Evolutionary conservation across 805 yeast genomes (phyloP).

Genomic region (Ogataea paradorogensis): DNA sequence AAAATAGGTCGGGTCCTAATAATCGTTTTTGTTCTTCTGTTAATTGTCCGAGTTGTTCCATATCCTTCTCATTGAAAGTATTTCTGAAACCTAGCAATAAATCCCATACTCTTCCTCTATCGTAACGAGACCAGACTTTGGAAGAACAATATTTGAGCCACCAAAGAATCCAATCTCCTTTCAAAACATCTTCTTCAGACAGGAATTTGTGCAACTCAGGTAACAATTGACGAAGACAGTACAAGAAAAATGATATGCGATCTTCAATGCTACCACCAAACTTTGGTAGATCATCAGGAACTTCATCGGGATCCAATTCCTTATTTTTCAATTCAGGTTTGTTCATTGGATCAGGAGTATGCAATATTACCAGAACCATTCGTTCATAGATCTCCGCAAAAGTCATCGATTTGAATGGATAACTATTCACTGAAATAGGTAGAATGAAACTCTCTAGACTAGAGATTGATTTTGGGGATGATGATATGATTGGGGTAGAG

Average conservation of each 20-base stretch:
- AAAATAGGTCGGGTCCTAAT: conserved; percentile 61
- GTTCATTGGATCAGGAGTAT: conserved; percentile 55
- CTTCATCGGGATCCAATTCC: conserved; percentile 7
- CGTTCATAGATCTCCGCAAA: conserved; percentile 75
- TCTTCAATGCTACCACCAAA: conserved; percentile 63
- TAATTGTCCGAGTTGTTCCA: conserved; percentile 21
- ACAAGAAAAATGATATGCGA: conserved; percentile 63
- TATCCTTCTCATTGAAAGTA: conserved; percentile 23
- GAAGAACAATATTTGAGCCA: conserved; percentile 93
- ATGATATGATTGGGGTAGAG: conserved; percentile 23
- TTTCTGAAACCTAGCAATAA: conserved; percentile 74
- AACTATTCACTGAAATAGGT: conserved; percentile 13
- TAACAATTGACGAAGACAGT: conserved; percentile 55
- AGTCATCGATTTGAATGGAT: conserved; percentile 40
- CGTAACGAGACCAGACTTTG: conserved; percentile 75
- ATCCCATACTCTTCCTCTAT: conserved; percentile 91
- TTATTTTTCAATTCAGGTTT: conserved; percentile 20
- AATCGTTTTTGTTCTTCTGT: conserved; percentile 23
- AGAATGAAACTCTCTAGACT: conserved; percentile 24
- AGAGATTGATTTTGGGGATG: conserved; percentile 27
- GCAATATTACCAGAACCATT: conserved; percentile 68
- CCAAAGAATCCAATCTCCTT: conserved; percentile 91
- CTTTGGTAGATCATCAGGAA: conserved; percentile 24
- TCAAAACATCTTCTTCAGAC: conserved; percentile 73
- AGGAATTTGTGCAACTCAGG: conserved; percentile 78